These are phyloP conservation scores for Trypanosoma conorhini DNA, from an alignment of 208 protist genomes.

Conservation along the genomic window DNA sequence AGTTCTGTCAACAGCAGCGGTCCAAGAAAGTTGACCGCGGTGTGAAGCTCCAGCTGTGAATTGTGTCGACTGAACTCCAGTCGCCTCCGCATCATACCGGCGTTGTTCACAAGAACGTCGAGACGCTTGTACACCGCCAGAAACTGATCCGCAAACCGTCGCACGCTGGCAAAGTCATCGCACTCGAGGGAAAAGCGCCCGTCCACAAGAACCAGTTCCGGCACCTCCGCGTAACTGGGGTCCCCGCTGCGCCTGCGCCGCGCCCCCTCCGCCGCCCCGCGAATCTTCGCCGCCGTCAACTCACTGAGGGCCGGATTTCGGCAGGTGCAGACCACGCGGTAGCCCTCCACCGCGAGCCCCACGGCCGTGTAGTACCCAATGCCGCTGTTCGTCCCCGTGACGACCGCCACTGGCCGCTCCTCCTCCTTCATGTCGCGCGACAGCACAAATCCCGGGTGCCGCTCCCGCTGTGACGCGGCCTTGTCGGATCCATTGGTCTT, in stretches of 20 bases:
- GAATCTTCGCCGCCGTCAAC: conserved; percentile 52
- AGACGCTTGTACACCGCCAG: conserved; percentile 50
- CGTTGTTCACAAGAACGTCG: conserved; percentile 89
- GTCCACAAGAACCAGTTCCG: conserved; percentile 49
- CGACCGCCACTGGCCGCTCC: conserved; percentile 78
- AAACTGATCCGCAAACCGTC: conserved; percentile 60
- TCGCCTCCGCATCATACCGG: conserved; percentile 64
- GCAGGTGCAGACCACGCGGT: conserved; percentile 81
- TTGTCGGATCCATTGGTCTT: conserved; percentile 13
- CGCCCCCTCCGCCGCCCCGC: conserved; percentile 34
- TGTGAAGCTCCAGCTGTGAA: conserved; percentile 68
- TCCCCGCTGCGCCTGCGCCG: conserved; percentile 25
- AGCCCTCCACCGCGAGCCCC: conserved; percentile 74
- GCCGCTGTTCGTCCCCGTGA: conserved; percentile 92
- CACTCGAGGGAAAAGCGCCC: conserved; percentile 68
- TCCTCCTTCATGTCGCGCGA: conserved; percentile 44
- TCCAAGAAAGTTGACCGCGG: conserved; percentile 85
- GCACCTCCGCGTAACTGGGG: conserved; percentile 40
- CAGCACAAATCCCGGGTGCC: conserved; percentile 40
- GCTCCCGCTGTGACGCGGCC: conserved; percentile 22
- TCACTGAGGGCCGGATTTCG: conserved; percentile 48
- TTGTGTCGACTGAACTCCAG: conserved; percentile 58
- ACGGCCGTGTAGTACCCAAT: conserved; percentile 87
- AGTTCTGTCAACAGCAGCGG: conserved; percentile 86
- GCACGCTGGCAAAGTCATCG: conserved; percentile 75